A percentile compares a stretch with the other conserved stretches of the same genome.
phyloP scores from a whole-genome alignment of 352 stramenopile genomes.

The Pythium monospermum region DNA sequence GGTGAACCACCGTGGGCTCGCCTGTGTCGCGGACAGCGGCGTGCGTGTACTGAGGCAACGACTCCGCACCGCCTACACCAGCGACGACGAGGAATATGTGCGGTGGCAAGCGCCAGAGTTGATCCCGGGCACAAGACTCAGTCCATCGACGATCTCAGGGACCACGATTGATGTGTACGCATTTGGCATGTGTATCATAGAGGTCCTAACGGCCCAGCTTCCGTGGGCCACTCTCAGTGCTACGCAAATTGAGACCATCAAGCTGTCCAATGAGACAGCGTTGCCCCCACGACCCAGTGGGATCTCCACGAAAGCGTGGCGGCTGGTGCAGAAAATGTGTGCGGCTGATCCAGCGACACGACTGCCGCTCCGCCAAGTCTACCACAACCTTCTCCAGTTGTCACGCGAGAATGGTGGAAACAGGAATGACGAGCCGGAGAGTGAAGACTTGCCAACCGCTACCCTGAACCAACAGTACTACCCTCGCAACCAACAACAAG shows the following conservation, averaged over 20 bases:
- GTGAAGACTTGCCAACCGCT: constrained; percentile 1
- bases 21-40: constrained; percentile 55
- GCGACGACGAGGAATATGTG: constrained; percentile 44
- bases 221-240: constrained; percentile 49
- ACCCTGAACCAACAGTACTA: background rate
- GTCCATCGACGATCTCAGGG: background rate
- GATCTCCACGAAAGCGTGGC: constrained; percentile 42
- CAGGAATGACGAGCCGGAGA: constrained; percentile 3
- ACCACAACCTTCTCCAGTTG: constrained; percentile 38
- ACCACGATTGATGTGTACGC: constrained; percentile 60
- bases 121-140: constrained; percentile 5
- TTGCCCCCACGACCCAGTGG: constrained; percentile 44
- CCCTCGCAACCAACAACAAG: background rate
- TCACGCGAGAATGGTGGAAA: constrained; percentile 1
- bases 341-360: constrained; percentile 35
- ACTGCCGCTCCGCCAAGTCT: constrained; percentile 44
- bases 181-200: constrained; percentile 78
- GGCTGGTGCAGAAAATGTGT: constrained; percentile 64
- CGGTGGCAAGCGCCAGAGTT: constrained; percentile 70
- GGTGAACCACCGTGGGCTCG: constrained; percentile 61
- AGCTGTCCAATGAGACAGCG: constrained; percentile 21
- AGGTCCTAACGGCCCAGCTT: constrained; percentile 43
- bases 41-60: constrained; percentile 11
- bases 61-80: constrained; percentile 30
- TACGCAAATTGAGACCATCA: constrained; percentile 44